Conservation (phyloP, 805 yeast genomes). For the Kazachstania psychrophila region DNA sequence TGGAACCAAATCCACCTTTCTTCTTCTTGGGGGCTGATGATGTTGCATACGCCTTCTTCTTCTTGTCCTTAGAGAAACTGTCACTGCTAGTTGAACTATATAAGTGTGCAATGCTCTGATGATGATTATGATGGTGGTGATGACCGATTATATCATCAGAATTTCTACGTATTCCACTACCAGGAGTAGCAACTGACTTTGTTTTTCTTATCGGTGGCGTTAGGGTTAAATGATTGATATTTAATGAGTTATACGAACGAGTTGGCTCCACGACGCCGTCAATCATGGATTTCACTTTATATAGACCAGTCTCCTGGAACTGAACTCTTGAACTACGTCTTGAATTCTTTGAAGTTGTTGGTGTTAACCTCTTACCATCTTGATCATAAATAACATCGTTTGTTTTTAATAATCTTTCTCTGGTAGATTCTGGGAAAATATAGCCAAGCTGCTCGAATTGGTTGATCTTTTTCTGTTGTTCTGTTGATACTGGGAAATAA, state of each 20-base stretch:
- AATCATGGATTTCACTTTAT: conserved; percentile 27
- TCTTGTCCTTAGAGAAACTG: background rate
- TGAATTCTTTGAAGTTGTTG: conserved; percentile 12
- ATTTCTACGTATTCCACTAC: background rate
- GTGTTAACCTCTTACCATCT: conserved; percentile 11
- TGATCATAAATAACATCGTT: conserved; percentile 6
- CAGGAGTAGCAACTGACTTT: conserved; percentile 12
- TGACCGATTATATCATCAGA: background rate
- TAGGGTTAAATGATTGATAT: background rate
- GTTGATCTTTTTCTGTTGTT: conserved; percentile 18
- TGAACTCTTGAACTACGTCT: conserved; percentile 25
- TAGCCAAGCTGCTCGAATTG: conserved; percentile 25
- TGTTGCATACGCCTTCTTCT: background rate
- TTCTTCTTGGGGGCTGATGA: conserved; percentile 5
- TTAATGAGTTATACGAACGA: background rate
- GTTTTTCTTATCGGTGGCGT: conserved; percentile 14
- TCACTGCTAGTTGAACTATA: background rate
- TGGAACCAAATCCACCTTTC: conserved; percentile 14
- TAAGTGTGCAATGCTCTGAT: background rate
- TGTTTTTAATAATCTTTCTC: conserved; percentile 8
- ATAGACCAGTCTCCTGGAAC: conserved; percentile 18
- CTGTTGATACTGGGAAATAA: conserved; percentile 24
- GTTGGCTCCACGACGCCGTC: conserved; percentile 8
- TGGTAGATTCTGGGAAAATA: conserved; percentile 21
- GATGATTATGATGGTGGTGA: background rate